Conservation (phyloP, 2,329 filamentous ascomycete genomes). For the Ceratocystis smalleyi region DNA sequence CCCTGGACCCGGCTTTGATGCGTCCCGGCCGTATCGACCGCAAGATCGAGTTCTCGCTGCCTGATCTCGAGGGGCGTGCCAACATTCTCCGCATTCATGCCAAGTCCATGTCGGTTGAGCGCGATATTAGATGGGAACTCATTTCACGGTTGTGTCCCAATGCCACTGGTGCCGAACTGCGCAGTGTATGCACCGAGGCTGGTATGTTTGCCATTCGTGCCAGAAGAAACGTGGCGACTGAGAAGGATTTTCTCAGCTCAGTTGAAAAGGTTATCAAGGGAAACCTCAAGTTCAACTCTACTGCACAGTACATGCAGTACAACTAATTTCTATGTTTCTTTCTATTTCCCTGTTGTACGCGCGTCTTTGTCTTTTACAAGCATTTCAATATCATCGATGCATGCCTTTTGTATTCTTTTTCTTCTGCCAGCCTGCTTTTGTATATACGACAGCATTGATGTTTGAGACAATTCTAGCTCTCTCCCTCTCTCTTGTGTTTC, state of each 20-base stretch:
- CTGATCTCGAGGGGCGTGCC: slow-evolving; percentile 89
- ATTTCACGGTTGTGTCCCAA: slow-evolving; percentile 96
- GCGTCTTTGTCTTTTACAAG: background rate
- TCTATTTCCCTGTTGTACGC: background rate
- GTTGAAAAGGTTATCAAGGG: slow-evolving; percentile 99
- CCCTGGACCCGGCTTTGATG: slow-evolving; percentile 92
- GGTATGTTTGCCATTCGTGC: slow-evolving; percentile 97
- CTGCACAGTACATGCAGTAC: slow-evolving; percentile 96
- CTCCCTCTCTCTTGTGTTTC: no score
- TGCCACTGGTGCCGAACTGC: slow-evolving; percentile 85
- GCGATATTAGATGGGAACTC: slow-evolving; percentile 96
- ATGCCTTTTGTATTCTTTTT: background rate
- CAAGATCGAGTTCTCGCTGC: slow-evolving; percentile 97
- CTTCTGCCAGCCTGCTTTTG: no score
- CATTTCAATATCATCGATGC: slow-evolving; percentile 6
- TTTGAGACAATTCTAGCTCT: no score
- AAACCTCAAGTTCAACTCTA: slow-evolving; percentile 98
- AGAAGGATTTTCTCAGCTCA: slow-evolving; percentile 96
- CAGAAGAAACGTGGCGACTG: slow-evolving; percentile 88
- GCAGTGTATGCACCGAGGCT: slow-evolving; percentile 93
- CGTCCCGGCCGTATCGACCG: slow-evolving; percentile 91
- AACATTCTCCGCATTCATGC: slow-evolving; percentile 97
- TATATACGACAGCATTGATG: no score
- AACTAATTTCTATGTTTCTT: slow-evolving; percentile 45
- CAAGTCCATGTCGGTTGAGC: slow-evolving; percentile 98